Evolutionary conservation across 2,329 filamentous ascomycete species (phyloP).

Genomic region (Fusarium sp.): DNA sequence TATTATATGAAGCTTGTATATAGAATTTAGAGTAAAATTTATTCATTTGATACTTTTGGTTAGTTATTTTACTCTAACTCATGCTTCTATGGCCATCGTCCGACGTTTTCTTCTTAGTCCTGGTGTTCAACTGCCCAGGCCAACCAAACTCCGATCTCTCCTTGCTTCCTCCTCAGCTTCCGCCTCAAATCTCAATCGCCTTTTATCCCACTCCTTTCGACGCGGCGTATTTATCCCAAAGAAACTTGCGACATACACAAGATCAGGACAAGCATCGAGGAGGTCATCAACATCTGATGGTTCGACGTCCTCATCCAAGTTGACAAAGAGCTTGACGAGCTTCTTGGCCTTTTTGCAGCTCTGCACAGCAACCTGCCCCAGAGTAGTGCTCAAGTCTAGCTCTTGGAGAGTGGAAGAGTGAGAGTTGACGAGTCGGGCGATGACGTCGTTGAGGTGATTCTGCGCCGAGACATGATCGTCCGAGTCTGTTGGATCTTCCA

Average conservation of each 20-base stretch:
- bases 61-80: too few species aligned
- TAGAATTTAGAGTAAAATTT: too few species aligned
- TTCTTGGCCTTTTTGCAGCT: background rate
- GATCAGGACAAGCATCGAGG: slow-evolving; percentile 4
- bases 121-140: background rate
- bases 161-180: background rate
- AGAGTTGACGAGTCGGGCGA: background rate
- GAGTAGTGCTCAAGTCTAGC: background rate
- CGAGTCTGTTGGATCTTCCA: background rate
- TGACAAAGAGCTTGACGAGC: background rate
- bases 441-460: background rate
- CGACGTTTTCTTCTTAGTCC: too few species aligned
- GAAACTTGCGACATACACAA: background rate
- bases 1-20: too few species aligned
- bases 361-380: background rate
- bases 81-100: too few species aligned
- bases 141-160: background rate
- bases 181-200: background rate
- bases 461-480: background rate
- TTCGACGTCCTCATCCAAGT: background rate
- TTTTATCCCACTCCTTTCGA: background rate
- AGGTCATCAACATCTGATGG: background rate
- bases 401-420: background rate
- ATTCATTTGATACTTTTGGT: too few species aligned
- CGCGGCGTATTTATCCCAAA: background rate